phyloP scores from a whole-genome alignment of 2,329 filamentous ascomycete genomes.

The Talaromyces sp. region DNA sequence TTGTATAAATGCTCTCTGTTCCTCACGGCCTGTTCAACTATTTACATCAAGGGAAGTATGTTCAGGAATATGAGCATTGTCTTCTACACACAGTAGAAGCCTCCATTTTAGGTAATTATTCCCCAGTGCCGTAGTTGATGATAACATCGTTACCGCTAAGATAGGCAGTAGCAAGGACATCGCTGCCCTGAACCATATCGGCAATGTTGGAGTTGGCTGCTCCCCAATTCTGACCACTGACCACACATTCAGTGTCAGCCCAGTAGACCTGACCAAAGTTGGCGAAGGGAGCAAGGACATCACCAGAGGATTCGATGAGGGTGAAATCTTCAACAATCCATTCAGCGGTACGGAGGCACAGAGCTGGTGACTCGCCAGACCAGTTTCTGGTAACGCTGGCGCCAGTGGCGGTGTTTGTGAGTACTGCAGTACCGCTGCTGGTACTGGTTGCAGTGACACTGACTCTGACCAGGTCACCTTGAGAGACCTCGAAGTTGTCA shows the following conservation, averaged over 20 bases:
- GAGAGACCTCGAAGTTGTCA: slow-evolving; percentile 10
- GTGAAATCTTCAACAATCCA: slow-evolving; percentile 17
- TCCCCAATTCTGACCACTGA: slow-evolving; percentile 8
- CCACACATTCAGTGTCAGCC: not conserved
- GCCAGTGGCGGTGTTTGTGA: slow-evolving; percentile 2
- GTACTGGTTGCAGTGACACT: slow-evolving; percentile 14
- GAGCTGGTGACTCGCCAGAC: slow-evolving; percentile 9
- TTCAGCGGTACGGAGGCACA: slow-evolving; percentile 11
- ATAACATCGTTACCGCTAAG: slow-evolving; percentile 15
- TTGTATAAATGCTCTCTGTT: no score
- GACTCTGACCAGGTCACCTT: slow-evolving; percentile 12
- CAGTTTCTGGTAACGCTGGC: slow-evolving; percentile 9
- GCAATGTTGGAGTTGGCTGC: slow-evolving; percentile 13
- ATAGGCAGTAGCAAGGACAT: slow-evolving; percentile 13
- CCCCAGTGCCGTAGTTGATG: slow-evolving; percentile 15
- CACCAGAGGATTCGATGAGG: not conserved
- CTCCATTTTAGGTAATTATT: not conserved
- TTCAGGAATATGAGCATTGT: not conserved
- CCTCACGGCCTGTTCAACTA: not conserved
- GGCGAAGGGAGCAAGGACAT: slow-evolving; percentile 7
- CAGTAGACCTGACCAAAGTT: slow-evolving; percentile 13
- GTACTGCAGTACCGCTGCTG: slow-evolving; percentile 11
- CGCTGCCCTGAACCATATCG: slow-evolving; percentile 12
- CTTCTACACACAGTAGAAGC: no score
- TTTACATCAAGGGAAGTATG: not conserved